Percentiles rank a stretch among this genome's conserved stretches.
These are phyloP conservation scores for Xylariaceae sp. DNA, from an alignment of 2,329 filamentous ascomycete species.

Conservation along the genomic window DNA sequence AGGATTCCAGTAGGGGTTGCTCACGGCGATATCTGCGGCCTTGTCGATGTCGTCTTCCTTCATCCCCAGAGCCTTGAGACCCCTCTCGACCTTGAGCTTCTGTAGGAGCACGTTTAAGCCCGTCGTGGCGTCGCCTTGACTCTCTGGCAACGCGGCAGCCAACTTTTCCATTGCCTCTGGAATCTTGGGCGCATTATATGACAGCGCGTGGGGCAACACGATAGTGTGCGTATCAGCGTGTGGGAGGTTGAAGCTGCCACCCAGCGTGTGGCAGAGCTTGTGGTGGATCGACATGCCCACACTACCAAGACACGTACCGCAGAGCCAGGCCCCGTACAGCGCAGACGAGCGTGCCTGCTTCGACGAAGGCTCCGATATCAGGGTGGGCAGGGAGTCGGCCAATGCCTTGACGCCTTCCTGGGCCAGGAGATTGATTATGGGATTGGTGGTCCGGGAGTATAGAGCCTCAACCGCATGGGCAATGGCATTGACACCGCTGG, in stretches of 20 bases:
- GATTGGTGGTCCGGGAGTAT: conserved; percentile 55
- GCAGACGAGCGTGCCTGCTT: conserved; percentile 41
- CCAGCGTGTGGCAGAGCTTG: conserved; percentile 59
- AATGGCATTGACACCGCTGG: conserved; percentile 58
- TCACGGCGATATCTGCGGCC: conserved; percentile 50
- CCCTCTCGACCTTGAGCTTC: conserved; percentile 46
- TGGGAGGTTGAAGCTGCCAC: conserved; percentile 55
- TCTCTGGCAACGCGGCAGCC: conserved; percentile 45
- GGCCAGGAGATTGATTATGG: conserved; percentile 50
- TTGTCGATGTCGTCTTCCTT: conserved; percentile 53
- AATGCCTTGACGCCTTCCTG: conserved; percentile 49
- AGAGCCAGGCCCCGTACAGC: conserved; percentile 59
- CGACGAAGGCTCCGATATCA: conserved; percentile 38
- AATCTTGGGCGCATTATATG: conserved; percentile 52
- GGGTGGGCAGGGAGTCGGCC: conserved; percentile 42
- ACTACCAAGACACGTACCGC: conserved; percentile 50
- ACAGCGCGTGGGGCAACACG: conserved; percentile 53
- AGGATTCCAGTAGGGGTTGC: conserved; percentile 54
- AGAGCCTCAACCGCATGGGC: conserved; percentile 59
- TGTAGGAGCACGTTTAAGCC: conserved; percentile 40
- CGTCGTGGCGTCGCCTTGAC: conserved; percentile 47
- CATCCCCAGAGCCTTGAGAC: conserved; percentile 48
- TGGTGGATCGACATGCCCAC: conserved; percentile 59
- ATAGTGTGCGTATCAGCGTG: conserved; percentile 60
- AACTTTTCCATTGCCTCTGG: conserved; percentile 44